These are phyloP conservation scores for Taphrina communis DNA, from an alignment of 1,139 yeast genomes.

Conservation along the genomic window DNA sequence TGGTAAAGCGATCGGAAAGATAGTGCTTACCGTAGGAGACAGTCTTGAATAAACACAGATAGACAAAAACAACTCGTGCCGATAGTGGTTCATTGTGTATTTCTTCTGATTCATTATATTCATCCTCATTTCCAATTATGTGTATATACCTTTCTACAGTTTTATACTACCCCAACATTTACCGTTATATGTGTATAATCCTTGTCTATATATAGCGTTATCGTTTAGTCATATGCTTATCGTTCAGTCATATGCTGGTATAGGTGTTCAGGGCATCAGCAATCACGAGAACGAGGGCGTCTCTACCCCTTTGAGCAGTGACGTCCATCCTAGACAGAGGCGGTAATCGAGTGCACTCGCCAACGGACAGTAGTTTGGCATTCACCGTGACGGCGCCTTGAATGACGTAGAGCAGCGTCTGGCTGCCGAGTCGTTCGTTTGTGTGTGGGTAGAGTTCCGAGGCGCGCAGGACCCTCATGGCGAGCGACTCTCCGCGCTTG, in stretches of 20 bases:
- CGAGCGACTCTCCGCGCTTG: constrained; percentile 13
- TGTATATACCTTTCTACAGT: no score
- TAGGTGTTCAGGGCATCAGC: constrained; percentile 4
- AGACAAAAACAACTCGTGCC: no score
- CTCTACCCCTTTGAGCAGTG: background rate
- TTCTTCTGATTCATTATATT: no score
- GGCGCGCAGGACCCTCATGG: constrained; percentile 1
- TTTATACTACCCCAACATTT: no score
- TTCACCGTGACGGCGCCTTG: constrained; percentile 2
- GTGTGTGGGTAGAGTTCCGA: constrained; percentile 3
- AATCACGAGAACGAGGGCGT: constrained; percentile 3
- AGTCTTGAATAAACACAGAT: background rate
- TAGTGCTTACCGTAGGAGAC: constrained; percentile 14
- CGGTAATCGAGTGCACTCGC: background rate
- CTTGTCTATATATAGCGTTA: no score
- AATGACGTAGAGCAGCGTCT: constrained; percentile 8
- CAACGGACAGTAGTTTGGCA: background rate
- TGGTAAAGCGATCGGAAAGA: constrained; percentile 33
- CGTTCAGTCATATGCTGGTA: constrained; percentile 12
- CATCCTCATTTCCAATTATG: no score
- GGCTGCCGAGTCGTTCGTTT: constrained; percentile 4
- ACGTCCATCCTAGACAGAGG: background rate
- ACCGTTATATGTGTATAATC: no score
- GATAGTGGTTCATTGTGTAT: no score
- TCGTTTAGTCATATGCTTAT: no score